Evolutionary conservation across 1,284 basidiomycete genomes (phyloP).

Genomic region (Malassezia furfur): DNA sequence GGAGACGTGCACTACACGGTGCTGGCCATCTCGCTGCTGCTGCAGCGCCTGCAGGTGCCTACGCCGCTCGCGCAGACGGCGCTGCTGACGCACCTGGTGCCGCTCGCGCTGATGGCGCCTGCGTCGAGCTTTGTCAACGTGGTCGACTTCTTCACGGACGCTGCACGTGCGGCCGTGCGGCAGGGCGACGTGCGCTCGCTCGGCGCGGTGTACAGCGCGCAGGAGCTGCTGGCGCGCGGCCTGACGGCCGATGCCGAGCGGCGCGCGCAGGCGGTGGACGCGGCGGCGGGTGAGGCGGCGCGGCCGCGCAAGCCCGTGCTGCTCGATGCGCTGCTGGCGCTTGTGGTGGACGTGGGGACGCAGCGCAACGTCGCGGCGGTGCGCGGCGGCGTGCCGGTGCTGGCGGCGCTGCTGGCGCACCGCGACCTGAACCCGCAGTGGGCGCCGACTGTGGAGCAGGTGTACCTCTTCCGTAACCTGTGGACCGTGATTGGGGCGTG

Average conservation of each 20-base stretch:
- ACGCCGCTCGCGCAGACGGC: slow-evolving; percentile 79
- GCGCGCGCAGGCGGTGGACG: slow-evolving; percentile 5
- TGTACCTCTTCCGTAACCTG: slow-evolving; percentile 77
- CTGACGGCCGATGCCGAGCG: slow-evolving; percentile 19
- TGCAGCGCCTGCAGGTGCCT: slow-evolving; percentile 74
- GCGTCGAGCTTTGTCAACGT: slow-evolving; percentile 73
- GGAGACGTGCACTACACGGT: slow-evolving; percentile 33
- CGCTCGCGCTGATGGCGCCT: slow-evolving; percentile 71
- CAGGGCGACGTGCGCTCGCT: slow-evolving; percentile 25
- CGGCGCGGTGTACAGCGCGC: slow-evolving; percentile 46
- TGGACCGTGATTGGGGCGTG: slow-evolving; percentile 80
- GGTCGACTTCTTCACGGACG: slow-evolving; percentile 71
- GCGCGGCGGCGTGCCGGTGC: slow-evolving; percentile 56
- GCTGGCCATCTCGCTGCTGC: slow-evolving; percentile 67
- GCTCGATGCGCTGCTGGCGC: slow-evolving; percentile 69
- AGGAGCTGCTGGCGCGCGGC: slow-evolving; percentile 28
- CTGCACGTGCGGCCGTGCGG: slow-evolving; percentile 61
- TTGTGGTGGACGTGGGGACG: slow-evolving; percentile 63
- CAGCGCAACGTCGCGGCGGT: slow-evolving; percentile 29
- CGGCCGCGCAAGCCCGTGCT: slow-evolving; percentile 52
- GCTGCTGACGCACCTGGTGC: slow-evolving; percentile 81
- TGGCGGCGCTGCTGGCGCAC: slow-evolving; percentile 78
- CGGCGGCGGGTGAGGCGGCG: background rate
- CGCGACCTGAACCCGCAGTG: slow-evolving; percentile 61
- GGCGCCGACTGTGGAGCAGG: slow-evolving; percentile 58